These are phyloP conservation scores for Pseudogymnoascus sp. DNA, from an alignment of 2,329 filamentous ascomycete genomes.

Conservation along the genomic window DNA sequence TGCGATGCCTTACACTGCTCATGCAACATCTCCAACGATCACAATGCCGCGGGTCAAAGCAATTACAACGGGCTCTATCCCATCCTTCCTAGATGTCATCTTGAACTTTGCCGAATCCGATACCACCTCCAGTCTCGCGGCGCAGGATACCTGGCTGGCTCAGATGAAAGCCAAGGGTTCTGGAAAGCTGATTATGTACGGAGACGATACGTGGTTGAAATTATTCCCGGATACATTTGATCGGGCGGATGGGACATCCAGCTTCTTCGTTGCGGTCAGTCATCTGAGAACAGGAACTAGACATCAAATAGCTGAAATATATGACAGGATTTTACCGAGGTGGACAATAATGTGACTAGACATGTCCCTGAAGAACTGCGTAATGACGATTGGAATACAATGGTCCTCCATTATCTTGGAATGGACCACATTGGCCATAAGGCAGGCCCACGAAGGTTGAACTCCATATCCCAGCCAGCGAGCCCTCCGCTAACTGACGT, in stretches of 20 bases:
- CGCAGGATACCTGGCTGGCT: conserved; percentile 91
- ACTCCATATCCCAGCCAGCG: not conserved
- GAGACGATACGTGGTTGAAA: conserved; percentile 97
- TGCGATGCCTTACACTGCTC: conserved; percentile 87
- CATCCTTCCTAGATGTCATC: conserved; percentile 93
- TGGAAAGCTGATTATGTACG: conserved; percentile 85
- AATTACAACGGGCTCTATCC: conserved; percentile 95
- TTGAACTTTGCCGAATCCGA: conserved; percentile 94
- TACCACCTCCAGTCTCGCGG: conserved; percentile 75
- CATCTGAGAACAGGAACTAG: conserved; percentile 17
- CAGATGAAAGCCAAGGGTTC: conserved; percentile 69
- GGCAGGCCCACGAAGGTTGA: conserved; percentile 71
- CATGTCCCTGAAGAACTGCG: conserved; percentile 71
- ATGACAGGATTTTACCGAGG: conserved; percentile 84
- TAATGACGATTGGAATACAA: conserved; percentile 77
- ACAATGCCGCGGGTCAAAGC: conserved; percentile 98
- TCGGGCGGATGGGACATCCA: conserved; percentile 83
- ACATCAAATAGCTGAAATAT: conserved; percentile 22
- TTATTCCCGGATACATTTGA: conserved; percentile 85
- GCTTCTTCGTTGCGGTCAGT: conserved; percentile 93
- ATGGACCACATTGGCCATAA: conserved; percentile 98
- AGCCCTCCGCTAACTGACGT: conserved; percentile 9
- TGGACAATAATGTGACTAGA: conserved; percentile 93
- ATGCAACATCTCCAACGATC: conserved; percentile 93
- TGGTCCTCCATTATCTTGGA: conserved; percentile 92